Conservation (phyloP, 495 filamentous ascomycete species). For the Penicillium chermesinum region DNA sequence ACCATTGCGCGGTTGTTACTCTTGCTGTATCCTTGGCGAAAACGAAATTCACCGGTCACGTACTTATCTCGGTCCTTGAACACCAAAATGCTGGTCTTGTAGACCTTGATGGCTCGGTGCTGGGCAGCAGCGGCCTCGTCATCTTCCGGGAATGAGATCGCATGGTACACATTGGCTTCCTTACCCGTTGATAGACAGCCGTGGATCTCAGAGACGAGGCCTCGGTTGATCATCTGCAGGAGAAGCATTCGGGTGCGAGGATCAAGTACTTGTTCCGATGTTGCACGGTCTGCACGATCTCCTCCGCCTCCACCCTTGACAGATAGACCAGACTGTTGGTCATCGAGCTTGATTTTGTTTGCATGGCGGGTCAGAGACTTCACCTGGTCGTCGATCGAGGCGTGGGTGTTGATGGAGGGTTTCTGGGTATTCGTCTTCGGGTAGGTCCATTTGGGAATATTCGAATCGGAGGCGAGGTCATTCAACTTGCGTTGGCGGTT, state of each 20-base stretch:
- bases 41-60: conserved; percentile 85
- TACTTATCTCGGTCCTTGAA: conserved; percentile 98
- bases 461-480: conserved; percentile 52
- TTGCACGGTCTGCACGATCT: conserved; percentile 90
- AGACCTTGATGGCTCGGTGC: conserved; percentile 90
- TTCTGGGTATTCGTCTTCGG: conserved; percentile 82
- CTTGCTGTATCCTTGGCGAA: conserved; percentile 80
- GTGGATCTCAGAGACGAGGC: conserved; percentile 75
- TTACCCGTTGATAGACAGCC: conserved; percentile 93
- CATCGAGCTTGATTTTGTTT: conserved; percentile 79
- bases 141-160: conserved; percentile 49
- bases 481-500: conserved; percentile 72
- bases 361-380: conserved; percentile 79
- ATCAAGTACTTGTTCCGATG: conserved; percentile 89
- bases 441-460: conserved; percentile 50
- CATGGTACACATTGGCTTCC: conserved; percentile 95
- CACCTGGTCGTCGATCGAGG: conserved; percentile 82
- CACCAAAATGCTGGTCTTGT: conserved; percentile 92
- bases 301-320: conserved; percentile 47
- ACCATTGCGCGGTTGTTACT: conserved; percentile 92
- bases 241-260: conserved; percentile 92
- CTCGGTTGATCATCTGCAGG: conserved; percentile 87
- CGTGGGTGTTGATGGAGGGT: conserved; percentile 70
- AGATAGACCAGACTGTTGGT: conserved; percentile 49
- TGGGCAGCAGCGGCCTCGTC: conserved; percentile 38